Conservation (phyloP, 78 protist species). For the Cyanophora paradoxa region DNA sequence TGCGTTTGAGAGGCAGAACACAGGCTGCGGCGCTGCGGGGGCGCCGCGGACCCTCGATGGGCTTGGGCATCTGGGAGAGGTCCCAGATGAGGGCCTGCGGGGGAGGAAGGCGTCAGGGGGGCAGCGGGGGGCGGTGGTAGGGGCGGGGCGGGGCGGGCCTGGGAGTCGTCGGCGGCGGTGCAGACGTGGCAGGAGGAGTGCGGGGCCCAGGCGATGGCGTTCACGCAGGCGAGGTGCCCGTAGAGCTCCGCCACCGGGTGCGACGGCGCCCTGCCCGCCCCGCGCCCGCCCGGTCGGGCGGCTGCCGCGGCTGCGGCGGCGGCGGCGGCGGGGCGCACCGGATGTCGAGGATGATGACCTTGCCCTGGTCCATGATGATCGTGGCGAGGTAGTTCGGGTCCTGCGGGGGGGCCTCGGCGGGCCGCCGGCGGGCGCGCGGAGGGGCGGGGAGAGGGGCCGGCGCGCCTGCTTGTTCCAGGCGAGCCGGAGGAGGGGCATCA, state of each 20-base stretch:
- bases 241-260: slow-evolving; percentile 78
- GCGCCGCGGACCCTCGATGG: slow-evolving; percentile 51
- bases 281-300: no score
- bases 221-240: slow-evolving; percentile 67
- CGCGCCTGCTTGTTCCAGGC: slow-evolving; percentile 85
- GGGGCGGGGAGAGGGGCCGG: no score
- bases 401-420: no score
- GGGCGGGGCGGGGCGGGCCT: no score
- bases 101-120: not conserved
- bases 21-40: no score
- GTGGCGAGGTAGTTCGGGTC: slow-evolving; percentile 91
- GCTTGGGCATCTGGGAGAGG: slow-evolving; percentile 70
- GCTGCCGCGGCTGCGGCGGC: no score
- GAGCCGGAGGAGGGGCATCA: slow-evolving; percentile 80
- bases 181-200: slow-evolving; percentile 88
- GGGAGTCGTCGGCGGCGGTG: slow-evolving; percentile 61
- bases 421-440: no score
- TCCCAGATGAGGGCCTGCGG: slow-evolving; percentile 95
- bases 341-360: slow-evolving; percentile 78
- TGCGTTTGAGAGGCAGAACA: not conserved
- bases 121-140: slow-evolving; percentile 1
- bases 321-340: no score
- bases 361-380: slow-evolving; percentile 62
- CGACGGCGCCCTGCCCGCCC: slow-evolving; percentile 68
- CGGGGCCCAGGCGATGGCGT: slow-evolving; percentile 94